Evolutionary conservation across 441 rosid genomes (phyloP), one percentile per base, ranked within the genome.

Genomic region (Omphalea diandra): DNA sequence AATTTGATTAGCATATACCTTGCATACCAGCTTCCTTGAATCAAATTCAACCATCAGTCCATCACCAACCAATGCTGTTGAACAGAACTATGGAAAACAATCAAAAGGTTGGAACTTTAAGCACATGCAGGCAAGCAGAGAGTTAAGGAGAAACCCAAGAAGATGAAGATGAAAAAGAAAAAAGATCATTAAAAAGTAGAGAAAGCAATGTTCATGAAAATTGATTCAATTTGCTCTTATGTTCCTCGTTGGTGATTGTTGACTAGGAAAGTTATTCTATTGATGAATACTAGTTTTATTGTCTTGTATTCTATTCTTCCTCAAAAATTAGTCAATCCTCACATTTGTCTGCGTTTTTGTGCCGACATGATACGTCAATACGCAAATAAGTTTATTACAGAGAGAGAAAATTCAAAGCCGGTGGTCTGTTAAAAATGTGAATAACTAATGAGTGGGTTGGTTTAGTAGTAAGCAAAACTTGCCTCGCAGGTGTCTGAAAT

Each of bases 191-290:
- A 22, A 12, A 18, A 52, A 52, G 26, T 35, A 55, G 40, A 33
- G 46, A 38, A 41, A 32, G 53, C 44, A 44, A 12, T 31, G 8
- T 32, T 44, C 33, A 46, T 10, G 58, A 60, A 24, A 33, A 63
- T 41, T 10, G 59, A 60, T 47, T 36, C 70, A 68, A 54, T 31
- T 32, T 56, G 43, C n/a, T 46, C 66, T 67, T 77, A 49, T 67
- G 57, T 60, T 53, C 56, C 72, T 41, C 59, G 77, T 33, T 75
- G 73, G 55, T 71, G 79, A 72, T 80, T 75, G 83, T 80, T 80
- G 83, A 80, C 83, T 67, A 29, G 46, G 68, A 63, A 72, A 69
- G 65, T 43, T 40, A 18, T 2, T 24, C 20, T 12, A 49, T 52
- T 46, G 49, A 43, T 27, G 7, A 36, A 2, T 65, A 26, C 40